Evolutionary conservation across 2,329 filamentous ascomycete species (phyloP).

Genomic region (Colletotrichum gigasporum): DNA sequence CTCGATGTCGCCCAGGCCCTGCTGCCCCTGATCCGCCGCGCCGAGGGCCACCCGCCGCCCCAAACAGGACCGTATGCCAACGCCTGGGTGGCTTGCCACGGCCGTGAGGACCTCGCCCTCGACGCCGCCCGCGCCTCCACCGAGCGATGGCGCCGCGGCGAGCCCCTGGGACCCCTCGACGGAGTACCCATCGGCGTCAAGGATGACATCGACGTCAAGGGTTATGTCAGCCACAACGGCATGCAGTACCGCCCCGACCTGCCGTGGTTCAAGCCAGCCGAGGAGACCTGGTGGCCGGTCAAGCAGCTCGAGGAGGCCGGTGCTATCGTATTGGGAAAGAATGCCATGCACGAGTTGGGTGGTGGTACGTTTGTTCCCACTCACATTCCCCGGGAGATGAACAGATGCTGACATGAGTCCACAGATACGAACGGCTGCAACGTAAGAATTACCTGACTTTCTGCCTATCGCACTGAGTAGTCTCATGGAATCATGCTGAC

Average conservation of each 20-base stretch:
- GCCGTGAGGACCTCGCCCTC: slow-evolving; percentile 64
- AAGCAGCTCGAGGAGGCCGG: slow-evolving; percentile 77
- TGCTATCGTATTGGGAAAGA: slow-evolving; percentile 79
- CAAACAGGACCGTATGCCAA: slow-evolving; percentile 61
- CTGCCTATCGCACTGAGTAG: background rate
- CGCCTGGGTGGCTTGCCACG: slow-evolving; percentile 76
- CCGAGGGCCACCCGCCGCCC: slow-evolving; percentile 40
- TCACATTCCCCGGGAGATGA: background rate
- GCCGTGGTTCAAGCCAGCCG: slow-evolving; percentile 58
- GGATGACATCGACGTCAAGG: slow-evolving; percentile 78
- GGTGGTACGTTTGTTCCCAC: slow-evolving; percentile 58
- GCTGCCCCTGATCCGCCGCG: slow-evolving; percentile 74
- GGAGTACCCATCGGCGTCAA: slow-evolving; percentile 87
- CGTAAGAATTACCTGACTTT: slow-evolving; percentile 40
- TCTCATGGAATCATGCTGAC: slow-evolving; percentile 44
- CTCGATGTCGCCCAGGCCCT: slow-evolving; percentile 76
- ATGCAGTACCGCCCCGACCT: slow-evolving; percentile 67
- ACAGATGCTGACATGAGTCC: slow-evolving; percentile 27
- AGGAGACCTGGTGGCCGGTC: slow-evolving; percentile 75
- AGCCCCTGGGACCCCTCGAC: slow-evolving; percentile 75
- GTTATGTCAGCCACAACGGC: slow-evolving; percentile 74
- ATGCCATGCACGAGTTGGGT: slow-evolving; percentile 83
- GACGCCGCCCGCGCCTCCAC: slow-evolving; percentile 79
- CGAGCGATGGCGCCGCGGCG: slow-evolving; percentile 73
- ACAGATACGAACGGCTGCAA: slow-evolving; percentile 86